Percentiles rank a stretch among this genome's conserved stretches.
phyloP scores from a whole-genome alignment of 768 basidiomycete genomes.

The Phylloporus arenicola region DNA sequence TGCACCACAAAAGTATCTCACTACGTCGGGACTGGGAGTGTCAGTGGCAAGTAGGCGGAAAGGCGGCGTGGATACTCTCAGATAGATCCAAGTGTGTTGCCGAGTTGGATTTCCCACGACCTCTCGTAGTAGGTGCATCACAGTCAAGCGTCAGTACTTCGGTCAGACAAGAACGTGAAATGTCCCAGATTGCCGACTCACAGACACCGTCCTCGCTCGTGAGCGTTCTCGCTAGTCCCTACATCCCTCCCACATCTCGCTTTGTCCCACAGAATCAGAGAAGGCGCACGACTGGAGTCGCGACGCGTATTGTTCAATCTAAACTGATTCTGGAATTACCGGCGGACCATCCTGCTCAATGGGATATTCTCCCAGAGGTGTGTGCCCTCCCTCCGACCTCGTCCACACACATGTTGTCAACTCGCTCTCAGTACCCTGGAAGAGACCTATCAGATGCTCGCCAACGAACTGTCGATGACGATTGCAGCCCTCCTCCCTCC shows the following conservation, averaged over 20 bases:
- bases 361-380: slow-evolving; percentile 69
- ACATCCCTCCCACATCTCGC: background rate
- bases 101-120: slow-evolving; percentile 2
- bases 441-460: slow-evolving; percentile 57
- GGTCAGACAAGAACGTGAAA: slow-evolving; percentile 65
- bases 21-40: slow-evolving; percentile 77
- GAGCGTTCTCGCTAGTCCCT: slow-evolving; percentile 44
- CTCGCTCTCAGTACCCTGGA: slow-evolving; percentile 46
- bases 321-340: slow-evolving; percentile 98
- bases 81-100: slow-evolving; percentile 49
- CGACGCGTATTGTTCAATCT: slow-evolving; percentile 71
- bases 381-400: slow-evolving; percentile 7
- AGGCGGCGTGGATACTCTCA: no score
- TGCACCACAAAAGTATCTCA: no score
- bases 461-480: slow-evolving; percentile 75
- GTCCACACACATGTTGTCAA: slow-evolving; percentile 6
- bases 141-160: slow-evolving; percentile 64
- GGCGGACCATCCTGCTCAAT: slow-evolving; percentile 69
- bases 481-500: slow-evolving; percentile 57
- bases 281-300: slow-evolving; percentile 57
- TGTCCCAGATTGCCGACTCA: slow-evolving; percentile 69
- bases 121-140: slow-evolving; percentile 48
- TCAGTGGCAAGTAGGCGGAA: slow-evolving; percentile 69
- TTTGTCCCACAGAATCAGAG: slow-evolving; percentile 54
- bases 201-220: slow-evolving; percentile 56